Conservation (phyloP, 2,329 filamentous ascomycete species). For the Trichoderma gracile region DNA sequence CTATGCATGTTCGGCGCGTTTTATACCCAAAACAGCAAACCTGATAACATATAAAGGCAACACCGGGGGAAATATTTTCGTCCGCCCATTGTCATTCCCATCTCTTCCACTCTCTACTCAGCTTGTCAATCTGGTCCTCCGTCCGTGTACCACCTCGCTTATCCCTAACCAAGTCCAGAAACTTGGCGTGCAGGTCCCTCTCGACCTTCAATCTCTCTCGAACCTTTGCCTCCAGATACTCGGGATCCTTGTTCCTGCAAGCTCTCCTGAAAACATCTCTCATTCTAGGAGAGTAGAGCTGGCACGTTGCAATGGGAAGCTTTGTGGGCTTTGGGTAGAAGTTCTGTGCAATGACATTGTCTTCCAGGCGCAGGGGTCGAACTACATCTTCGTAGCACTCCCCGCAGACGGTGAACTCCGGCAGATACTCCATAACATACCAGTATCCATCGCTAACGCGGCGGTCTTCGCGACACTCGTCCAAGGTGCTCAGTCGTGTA, state of each 20-base stretch:
- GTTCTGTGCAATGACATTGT: slow-evolving; percentile 59
- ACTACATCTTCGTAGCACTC: slow-evolving; percentile 83
- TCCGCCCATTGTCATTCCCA: slow-evolving; percentile 51
- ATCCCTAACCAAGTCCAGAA: slow-evolving; percentile 46
- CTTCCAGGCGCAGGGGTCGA: slow-evolving; percentile 62
- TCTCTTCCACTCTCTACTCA: slow-evolving; percentile 58
- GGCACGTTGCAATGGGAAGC: slow-evolving; percentile 62
- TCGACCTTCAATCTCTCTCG: slow-evolving; percentile 63
- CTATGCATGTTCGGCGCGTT: slow-evolving; percentile 10
- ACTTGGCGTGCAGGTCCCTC: slow-evolving; percentile 56
- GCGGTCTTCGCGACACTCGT: slow-evolving; percentile 67
- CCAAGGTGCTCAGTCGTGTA: slow-evolving; percentile 55
- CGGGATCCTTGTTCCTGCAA: slow-evolving; percentile 65
- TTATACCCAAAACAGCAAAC: neutral
- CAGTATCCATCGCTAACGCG: slow-evolving; percentile 64
- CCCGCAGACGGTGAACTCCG: slow-evolving; percentile 79
- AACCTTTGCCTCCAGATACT: slow-evolving; percentile 59
- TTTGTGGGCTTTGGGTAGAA: slow-evolving; percentile 64
- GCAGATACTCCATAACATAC: slow-evolving; percentile 75
- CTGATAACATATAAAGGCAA: neutral
- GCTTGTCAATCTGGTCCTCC: slow-evolving; percentile 47
- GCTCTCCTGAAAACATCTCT: slow-evolving; percentile 68
- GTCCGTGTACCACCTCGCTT: slow-evolving; percentile 42
- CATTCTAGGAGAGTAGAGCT: slow-evolving; percentile 81
- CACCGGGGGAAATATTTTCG: too few relatives aligned